phyloP scores from a whole-genome alignment of 176 grass and related monocot genomes.

The Rhynchospora tenuis region DNA sequence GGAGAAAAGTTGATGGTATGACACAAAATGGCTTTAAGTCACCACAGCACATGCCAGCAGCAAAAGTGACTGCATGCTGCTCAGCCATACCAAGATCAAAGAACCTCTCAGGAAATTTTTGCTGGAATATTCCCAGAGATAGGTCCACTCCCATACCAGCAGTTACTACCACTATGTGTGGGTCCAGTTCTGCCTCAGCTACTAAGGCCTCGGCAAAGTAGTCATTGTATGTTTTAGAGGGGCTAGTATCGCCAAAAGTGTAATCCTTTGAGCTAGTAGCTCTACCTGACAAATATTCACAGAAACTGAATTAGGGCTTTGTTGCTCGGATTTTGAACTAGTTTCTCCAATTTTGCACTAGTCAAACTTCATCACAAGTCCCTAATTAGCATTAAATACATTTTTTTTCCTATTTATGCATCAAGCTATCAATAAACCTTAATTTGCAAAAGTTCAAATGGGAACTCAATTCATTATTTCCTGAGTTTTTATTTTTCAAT shows the following conservation, averaged over 20 bases:
- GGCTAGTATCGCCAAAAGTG: background rate
- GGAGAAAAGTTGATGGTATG: slow-evolving; percentile 72
- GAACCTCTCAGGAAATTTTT: slow-evolving; percentile 70
- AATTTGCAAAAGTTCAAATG: too few relatives aligned
- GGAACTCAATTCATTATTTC: too few relatives aligned
- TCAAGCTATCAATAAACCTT: too few relatives aligned
- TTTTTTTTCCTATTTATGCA: too few relatives aligned
- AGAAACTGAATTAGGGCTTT: too few relatives aligned
- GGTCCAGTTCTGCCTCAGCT: slow-evolving; percentile 65
- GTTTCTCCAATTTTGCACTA: too few relatives aligned
- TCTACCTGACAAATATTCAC: too few relatives aligned
- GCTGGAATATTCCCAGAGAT: slow-evolving; percentile 54
- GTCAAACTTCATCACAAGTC: too few relatives aligned
- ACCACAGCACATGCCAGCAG: slow-evolving; percentile 64
- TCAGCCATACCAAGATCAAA: slow-evolving; percentile 69
- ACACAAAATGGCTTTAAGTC: slow-evolving; percentile 71
- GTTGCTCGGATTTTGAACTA: too few relatives aligned
- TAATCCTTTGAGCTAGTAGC: background rate
- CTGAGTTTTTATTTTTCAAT: too few relatives aligned
- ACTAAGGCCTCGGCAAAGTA: slow-evolving; percentile 52
- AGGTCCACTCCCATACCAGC: slow-evolving; percentile 59
- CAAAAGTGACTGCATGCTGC: slow-evolving; percentile 74
- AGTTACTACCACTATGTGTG: slow-evolving; percentile 56
- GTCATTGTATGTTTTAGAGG: slow-evolving; percentile 66
- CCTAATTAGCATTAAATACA: too few relatives aligned